A percentile compares a stretch with the other conserved stretches of the same genome.
Evolutionary conservation across 805 yeast species (phyloP).

Genomic region (Henningerozyma blattae): DNA sequence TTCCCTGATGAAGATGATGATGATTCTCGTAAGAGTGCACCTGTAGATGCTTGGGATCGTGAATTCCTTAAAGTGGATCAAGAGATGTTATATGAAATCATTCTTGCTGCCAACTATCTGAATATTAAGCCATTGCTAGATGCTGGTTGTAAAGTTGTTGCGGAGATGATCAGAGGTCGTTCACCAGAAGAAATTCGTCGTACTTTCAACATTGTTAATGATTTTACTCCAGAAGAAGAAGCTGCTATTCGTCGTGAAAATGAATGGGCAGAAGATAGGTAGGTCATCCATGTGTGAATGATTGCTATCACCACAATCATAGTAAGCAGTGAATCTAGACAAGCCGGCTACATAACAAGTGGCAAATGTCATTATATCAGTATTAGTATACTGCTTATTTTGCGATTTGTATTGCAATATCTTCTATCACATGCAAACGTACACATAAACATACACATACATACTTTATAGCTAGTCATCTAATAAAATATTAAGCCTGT

Average conservation of each 20-base stretch:
- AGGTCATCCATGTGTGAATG: slow-evolving; percentile 3
- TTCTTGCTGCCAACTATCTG: slow-evolving; percentile 69
- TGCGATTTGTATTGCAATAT: too few relatives aligned
- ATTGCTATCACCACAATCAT: too few relatives aligned
- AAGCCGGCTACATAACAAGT: too few relatives aligned
- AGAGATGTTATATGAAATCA: slow-evolving; percentile 73
- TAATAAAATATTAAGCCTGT: too few relatives aligned
- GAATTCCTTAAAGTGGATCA: slow-evolving; percentile 89
- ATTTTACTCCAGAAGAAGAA: slow-evolving; percentile 78
- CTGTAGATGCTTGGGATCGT: slow-evolving; percentile 92
- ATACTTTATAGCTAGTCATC: too few relatives aligned
- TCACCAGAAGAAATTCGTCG: slow-evolving; percentile 72
- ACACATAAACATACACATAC: too few relatives aligned
- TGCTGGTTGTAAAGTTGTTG: slow-evolving; percentile 72
- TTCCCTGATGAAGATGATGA: slow-evolving; percentile 76
- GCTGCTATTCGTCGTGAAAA: slow-evolving; percentile 80
- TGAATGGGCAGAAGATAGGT: slow-evolving; percentile 87
- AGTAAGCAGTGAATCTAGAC: too few relatives aligned
- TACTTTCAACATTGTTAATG: slow-evolving; percentile 70
- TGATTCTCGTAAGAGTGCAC: slow-evolving; percentile 77
- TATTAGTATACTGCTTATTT: too few relatives aligned
- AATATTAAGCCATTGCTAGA: slow-evolving; percentile 65
- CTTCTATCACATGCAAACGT: too few relatives aligned
- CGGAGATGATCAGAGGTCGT: slow-evolving; percentile 74
- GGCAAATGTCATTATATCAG: too few relatives aligned